Evolutionary conservation across 768 basidiomycete genomes (phyloP), one percentile per base, ranked within the genome.

Genomic region (Lactarius vividus): DNA sequence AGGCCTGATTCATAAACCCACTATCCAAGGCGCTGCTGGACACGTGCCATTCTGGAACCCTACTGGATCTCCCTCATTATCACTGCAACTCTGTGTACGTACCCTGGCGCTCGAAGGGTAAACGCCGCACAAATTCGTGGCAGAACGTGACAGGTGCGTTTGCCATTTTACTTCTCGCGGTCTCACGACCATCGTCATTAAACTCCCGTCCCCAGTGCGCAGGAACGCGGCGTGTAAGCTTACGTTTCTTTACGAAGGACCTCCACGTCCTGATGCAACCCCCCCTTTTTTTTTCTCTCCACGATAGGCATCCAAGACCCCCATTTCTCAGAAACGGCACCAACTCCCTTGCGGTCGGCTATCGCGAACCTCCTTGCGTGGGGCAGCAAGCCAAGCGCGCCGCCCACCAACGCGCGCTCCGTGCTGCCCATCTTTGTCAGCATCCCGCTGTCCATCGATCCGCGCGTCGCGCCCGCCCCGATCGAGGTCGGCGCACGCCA

Each of bases 21-120:
- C 49, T 16, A 33, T 52, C 15, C 40, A 70, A 39, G 70, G 69
- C 70, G 1, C 26, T 73, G n/a, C 62, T 73, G 29, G 73, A 73
- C 37, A 62, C 68, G 0, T 72, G 72, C 23, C 70, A 72, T 33
- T 72, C 72, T 0, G 73, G 68, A 1, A 72, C 73, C 1, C 49
- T 72, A 20, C 58, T 72, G 0, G 70, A 73, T 29, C 63, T 73
- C 8, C 68, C 67, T 0, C 72, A 72, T 44, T 71, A 70, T 49
- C 31, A 65, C 8, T 72, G 73, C 59, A 70, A 73, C 39, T 63
- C 68, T 2, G 59, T 71, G 6, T 71, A 66, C 67, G 65, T 62
- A 29, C 72, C 71, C 3, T 70, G 70, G 71, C 40, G 42, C 23
- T 68, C 67, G 20, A 68, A 65, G 33, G 70, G 72, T 26, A 61